Base-by-base conservation (phyloP, 1,284 basidiomycete genomes). In the Peniophora sp. region DNA sequence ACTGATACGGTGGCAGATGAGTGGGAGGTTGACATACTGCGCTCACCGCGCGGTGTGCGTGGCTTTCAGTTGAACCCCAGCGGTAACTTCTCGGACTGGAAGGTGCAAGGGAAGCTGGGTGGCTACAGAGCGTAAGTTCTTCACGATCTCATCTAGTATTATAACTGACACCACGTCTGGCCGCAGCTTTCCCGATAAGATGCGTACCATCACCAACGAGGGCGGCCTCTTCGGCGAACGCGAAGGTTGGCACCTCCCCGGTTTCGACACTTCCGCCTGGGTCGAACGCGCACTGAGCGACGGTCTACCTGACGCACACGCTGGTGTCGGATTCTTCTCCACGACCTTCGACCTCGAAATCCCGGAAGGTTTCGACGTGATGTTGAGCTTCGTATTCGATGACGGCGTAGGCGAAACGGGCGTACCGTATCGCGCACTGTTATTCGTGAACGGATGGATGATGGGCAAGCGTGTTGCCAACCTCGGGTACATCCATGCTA, bases 391-490 rank as follows among this genome's bases (percentile, higher is more conserved):
- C 61, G 78, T 73, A 1, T 90, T 89, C 60, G 76, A 80, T 49
- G 72, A 52, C 12, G 52, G 32, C 23, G 3, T 47, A 78, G 36
- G 65, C 69, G 8, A 72, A 69, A 2, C 73, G 81, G 54, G 19
- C n/a, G 5, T 8, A 5, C 72, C 83, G 17, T 91, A 89, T 59
- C 75, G 89, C 23, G 84, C 83, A 2, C 69, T 80, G 45, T 55
- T 91, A 48, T 91, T 85, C 53, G 83, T 91, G 23, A 91, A 91
- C 59, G 88, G 88, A n/a, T 91, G 89, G 89, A 81, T 84, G 74
- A 88, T 87, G 78, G 88, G 89, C 3, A 89, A 89, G 65, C 67
- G 83, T 22, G 75, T 86, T 17, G 81, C 68, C 17, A 86, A 88
- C 60, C 72, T 87, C 2, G 85, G 86, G 86, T 80, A 57, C 46